A percentile compares a stretch with the other conserved stretches of the same genome.
These are phyloP conservation scores for Oryza officinalis DNA, from an alignment of 176 grass and related monocot genomes.

Conservation along the genomic window DNA sequence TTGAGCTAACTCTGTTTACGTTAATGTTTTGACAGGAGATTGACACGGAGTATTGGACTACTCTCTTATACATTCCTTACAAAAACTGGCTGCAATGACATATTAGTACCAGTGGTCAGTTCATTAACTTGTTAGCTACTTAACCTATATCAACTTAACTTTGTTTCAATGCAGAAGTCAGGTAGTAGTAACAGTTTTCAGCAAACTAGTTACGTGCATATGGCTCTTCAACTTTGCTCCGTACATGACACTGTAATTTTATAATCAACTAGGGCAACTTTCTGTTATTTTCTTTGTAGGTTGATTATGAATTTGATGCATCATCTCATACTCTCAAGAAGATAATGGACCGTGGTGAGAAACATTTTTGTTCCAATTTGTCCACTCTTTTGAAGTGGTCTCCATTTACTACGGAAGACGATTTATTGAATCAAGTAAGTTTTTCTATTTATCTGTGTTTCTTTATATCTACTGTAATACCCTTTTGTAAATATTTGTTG, in stretches of 20 bases:
- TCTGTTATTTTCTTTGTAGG: constrained; percentile 48
- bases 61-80: constrained; percentile 78
- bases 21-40: constrained; percentile 45
- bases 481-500: neutral
- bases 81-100: constrained; percentile 53
- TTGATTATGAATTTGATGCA: constrained; percentile 71
- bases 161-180: too few species aligned
- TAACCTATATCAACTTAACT: too few species aligned
- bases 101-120: constrained; percentile 76
- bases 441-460: constrained; percentile 5
- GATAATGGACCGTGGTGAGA: constrained; percentile 40
- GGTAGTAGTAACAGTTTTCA: too few species aligned
- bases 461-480: constrained; percentile 17
- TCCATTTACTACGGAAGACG: constrained; percentile 62
- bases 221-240: too few species aligned
- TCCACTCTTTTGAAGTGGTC: constrained; percentile 67
- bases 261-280: neutral
- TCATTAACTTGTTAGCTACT: constrained; percentile 1
- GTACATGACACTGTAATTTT: constrained; percentile 14
- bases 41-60: constrained; percentile 70
- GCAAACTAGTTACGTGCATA: too few species aligned
- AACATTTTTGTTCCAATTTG: constrained; percentile 66
- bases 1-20: neutral
- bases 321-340: constrained; percentile 43
- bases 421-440: constrained; percentile 65